Evolutionary conservation across 176 grass and related monocot species (phyloP).

Genomic region (Carex parvula): DNA sequence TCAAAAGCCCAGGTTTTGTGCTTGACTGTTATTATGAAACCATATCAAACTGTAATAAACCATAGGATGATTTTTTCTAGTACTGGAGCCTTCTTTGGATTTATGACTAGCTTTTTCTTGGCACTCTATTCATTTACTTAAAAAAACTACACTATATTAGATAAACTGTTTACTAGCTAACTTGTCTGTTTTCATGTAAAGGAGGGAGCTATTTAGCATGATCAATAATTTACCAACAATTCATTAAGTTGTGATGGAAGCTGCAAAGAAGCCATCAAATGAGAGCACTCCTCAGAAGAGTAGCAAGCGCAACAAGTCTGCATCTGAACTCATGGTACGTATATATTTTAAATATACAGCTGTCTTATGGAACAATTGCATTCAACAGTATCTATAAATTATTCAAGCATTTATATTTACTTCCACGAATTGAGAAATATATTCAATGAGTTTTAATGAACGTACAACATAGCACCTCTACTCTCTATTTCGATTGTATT

Average conservation of each 20-base stretch:
- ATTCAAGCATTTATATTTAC: not conserved
- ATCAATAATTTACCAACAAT: slow-evolving; percentile 39
- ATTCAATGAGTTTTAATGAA: not conserved
- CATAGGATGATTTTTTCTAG: too few relatives aligned
- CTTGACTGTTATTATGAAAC: too few relatives aligned
- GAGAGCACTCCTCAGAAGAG: not conserved
- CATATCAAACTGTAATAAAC: too few relatives aligned
- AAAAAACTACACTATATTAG: not conserved
- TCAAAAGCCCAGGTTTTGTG: not conserved
- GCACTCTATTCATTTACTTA: not conserved
- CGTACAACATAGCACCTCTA: not conserved
- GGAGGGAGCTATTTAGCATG: slow-evolving; percentile 32
- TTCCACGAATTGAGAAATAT: not conserved
- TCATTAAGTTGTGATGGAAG: slow-evolving; percentile 34
- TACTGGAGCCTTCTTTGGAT: not conserved
- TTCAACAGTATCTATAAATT: not conserved
- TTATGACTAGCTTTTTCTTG: not conserved
- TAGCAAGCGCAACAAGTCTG: slow-evolving; percentile 29
- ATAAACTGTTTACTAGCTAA: not conserved
- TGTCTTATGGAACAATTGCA: not conserved
- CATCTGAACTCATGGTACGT: not conserved
- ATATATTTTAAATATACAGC: not conserved
- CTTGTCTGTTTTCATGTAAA: slow-evolving; percentile 2
- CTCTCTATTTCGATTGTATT: not conserved
- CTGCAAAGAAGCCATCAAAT: slow-evolving; percentile 27